A percentile compares a stretch with the other conserved stretches of the same genome.
Conservation (phyloP, 1,284 basidiomycete genomes). For the Naganishia albida region DNA sequence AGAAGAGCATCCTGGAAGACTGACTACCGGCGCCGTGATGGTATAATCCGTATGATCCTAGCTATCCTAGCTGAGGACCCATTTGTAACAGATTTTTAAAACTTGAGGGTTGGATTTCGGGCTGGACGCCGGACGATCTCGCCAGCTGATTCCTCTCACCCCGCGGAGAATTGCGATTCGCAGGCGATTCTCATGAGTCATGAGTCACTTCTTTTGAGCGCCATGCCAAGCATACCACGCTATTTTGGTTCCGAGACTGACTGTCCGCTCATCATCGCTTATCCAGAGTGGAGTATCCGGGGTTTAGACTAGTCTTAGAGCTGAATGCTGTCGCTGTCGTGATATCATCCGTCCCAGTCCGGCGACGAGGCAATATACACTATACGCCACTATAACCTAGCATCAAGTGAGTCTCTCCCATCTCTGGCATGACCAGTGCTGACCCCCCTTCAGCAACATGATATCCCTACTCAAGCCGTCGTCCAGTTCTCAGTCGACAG, state of each 20-base stretch:
- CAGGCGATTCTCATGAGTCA: too few relatives aligned
- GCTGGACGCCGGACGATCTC: too few relatives aligned
- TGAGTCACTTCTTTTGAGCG: not conserved
- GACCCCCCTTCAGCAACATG: conserved; percentile 1
- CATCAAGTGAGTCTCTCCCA: not conserved
- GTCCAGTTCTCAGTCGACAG: conserved; percentile 11
- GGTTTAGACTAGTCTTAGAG: not conserved
- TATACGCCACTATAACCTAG: not conserved
- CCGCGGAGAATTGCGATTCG: too few relatives aligned
- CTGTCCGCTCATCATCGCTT: conserved; percentile 5
- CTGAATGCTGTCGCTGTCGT: not conserved
- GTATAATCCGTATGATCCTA: too few relatives aligned
- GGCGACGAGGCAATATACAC: not conserved
- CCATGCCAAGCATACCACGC: conserved; percentile 22
- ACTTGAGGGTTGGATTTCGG: too few relatives aligned
- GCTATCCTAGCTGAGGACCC: too few relatives aligned
- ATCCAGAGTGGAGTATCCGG: conserved; percentile 3
- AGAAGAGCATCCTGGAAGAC: too few relatives aligned
- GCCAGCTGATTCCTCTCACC: too few relatives aligned
- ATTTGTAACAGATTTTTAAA: too few relatives aligned
- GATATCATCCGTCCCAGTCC: not conserved
- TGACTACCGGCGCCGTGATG: too few relatives aligned
- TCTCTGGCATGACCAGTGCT: not conserved
- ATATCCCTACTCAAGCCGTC: conserved; percentile 27
- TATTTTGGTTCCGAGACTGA: conserved; percentile 10